Base-by-base conservation (phyloP, 305 asterid genomes). In the Euphrasia arctica region DNA sequence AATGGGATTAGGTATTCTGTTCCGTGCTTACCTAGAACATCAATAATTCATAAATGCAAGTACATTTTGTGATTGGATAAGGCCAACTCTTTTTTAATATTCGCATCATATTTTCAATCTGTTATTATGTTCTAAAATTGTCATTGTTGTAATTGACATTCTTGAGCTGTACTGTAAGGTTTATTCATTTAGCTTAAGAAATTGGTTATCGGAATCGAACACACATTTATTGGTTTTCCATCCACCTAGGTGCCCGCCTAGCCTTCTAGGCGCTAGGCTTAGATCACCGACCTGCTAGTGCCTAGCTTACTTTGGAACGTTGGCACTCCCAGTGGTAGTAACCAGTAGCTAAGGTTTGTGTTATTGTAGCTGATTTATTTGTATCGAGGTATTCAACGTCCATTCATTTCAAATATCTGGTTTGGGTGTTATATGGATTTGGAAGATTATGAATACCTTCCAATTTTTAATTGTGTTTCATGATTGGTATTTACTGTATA, bases 11-110 rank as follows among this genome's bases (percentile, higher is more conserved):
- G 67, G 22, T 29, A 27, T 41, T 54, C 29, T 63, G 3, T 25
- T 49, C 65, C 47, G 34, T 73, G 57, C 49, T 55, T 50, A 39
- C 29, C 13, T 31, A 67, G 68, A 48, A 39, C 50, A 66, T 67
- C 68, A 72, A 74, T 74, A 79, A 76, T 73, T 15, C 14, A 14
- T 51, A 18, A 51, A 13, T 65, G 14, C 41, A 2, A 2, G 6
- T 62, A 22, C 65, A 64, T 47, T 68, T 64, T 73, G 60, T 64
- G 70, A 65, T 51, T 66, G 52, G 36, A 68, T 62, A 1, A 47
- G 57, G n/a, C 34, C 13, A 45, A 52, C 36, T 36, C 31, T 14
- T 34, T 28, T 58, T 29, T 43, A 51, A 43, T 50, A 10, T 67
- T 6, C 15, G 42, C 29, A 15, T 43, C 52, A 4, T 34, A 11